Conservation (phyloP, 306 rosid species). For the Calophaca sinica region DNA sequence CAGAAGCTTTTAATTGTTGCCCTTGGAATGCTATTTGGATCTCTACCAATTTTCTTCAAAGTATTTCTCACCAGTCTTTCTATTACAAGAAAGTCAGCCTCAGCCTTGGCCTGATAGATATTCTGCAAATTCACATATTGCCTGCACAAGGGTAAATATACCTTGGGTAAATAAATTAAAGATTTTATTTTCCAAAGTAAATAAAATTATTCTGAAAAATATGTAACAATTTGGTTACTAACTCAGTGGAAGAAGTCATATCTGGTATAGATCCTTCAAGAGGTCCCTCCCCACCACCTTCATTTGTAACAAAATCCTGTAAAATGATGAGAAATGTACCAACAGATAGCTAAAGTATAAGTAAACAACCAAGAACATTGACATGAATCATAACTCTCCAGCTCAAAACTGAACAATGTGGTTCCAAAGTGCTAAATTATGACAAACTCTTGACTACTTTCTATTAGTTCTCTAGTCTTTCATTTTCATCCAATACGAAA, state of each 20-base stretch:
- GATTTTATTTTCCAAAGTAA: slow-evolving; percentile 10
- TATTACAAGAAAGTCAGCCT: slow-evolving; percentile 83
- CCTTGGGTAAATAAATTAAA: slow-evolving; percentile 41
- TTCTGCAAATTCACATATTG: slow-evolving; percentile 86
- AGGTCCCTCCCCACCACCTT: slow-evolving; percentile 92
- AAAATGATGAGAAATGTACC: slow-evolving; percentile 39
- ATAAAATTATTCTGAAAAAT: slow-evolving; percentile 34
- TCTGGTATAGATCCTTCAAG: slow-evolving; percentile 99
- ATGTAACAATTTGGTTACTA: slow-evolving; percentile 46
- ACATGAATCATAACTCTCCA: slow-evolving; percentile 33
- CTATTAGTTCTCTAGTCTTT: slow-evolving; percentile 12
- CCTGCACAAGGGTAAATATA: slow-evolving; percentile 59
- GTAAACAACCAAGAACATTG: slow-evolving; percentile 26
- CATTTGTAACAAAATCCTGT: slow-evolving; percentile 88
- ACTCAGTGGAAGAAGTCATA: slow-evolving; percentile 99
- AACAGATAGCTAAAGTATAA: slow-evolving; percentile 35
- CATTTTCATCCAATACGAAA: slow-evolving; percentile 3
- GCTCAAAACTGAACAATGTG: slow-evolving; percentile 26
- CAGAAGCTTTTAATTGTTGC: slow-evolving; percentile 82
- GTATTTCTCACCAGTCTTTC: slow-evolving; percentile 70
- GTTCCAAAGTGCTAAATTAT: background rate
- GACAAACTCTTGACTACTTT: slow-evolving; percentile 12
- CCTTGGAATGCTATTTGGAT: slow-evolving; percentile 80
- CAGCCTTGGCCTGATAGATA: slow-evolving; percentile 92
- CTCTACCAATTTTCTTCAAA: slow-evolving; percentile 85